Percentiles rank a stretch among this genome's conserved stretches.
These are phyloP conservation scores for Corallochytrium limacisporum DNA, from an alignment of 78 protist genomes.

Conservation along the genomic window DNA sequence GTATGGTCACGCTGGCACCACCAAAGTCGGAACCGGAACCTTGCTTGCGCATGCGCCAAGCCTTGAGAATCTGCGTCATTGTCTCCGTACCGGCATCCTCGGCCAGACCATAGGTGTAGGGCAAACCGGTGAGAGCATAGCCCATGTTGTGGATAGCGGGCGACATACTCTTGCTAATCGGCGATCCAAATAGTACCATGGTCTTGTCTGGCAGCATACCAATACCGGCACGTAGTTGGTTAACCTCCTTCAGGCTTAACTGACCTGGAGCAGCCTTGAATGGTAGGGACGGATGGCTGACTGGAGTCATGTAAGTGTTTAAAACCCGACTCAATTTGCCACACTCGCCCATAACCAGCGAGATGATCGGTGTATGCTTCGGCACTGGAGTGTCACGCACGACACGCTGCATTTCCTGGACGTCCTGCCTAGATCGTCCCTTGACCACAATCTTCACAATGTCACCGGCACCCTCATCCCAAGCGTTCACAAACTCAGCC, in stretches of 20 bases:
- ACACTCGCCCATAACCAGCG: slow-evolving; percentile 33
- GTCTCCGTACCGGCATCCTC: slow-evolving; percentile 8
- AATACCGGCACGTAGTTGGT: background rate
- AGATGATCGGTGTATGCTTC: slow-evolving; percentile 21
- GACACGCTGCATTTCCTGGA: too few relatives aligned
- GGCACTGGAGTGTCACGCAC: too few relatives aligned
- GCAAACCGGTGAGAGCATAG: background rate
- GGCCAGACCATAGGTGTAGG: background rate
- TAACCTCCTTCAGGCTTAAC: slow-evolving; percentile 18
- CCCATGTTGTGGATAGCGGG: slow-evolving; percentile 49
- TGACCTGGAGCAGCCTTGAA: slow-evolving; percentile 58
- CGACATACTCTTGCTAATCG: slow-evolving; percentile 11
- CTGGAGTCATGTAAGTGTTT: slow-evolving; percentile 40
- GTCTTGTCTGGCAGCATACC: slow-evolving; percentile 15
- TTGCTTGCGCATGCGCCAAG: background rate
- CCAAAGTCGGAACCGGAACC: background rate
- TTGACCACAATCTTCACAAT: slow-evolving; percentile 25
- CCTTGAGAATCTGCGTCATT: background rate
- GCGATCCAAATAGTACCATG: slow-evolving; percentile 24
- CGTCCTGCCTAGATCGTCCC: background rate
- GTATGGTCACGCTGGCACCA: slow-evolving; percentile 52
- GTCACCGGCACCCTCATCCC: slow-evolving; percentile 12
- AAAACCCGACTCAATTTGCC: slow-evolving; percentile 38
- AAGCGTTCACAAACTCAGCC: background rate
- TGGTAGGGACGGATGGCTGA: slow-evolving; percentile 38